Evolutionary conservation across 495 filamentous ascomycete species (phyloP).

Genomic region (Staphylotrichum tortipilum): DNA sequence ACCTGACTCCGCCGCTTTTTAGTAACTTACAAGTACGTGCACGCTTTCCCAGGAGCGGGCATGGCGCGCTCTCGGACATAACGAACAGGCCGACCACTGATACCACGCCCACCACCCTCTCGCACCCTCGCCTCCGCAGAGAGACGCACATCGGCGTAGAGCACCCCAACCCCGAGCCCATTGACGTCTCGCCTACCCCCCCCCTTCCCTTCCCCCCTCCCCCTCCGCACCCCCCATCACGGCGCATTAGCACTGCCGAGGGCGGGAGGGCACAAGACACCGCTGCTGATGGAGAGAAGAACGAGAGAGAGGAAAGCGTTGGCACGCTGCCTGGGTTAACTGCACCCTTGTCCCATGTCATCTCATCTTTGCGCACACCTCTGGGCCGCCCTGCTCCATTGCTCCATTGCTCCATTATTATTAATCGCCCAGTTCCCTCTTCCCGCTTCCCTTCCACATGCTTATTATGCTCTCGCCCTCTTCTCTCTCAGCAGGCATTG

Average conservation of each 20-base stretch:
- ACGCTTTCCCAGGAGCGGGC: too few species aligned
- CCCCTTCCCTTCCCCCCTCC: too few species aligned
- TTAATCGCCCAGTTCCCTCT: background rate
- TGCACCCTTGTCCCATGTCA: background rate
- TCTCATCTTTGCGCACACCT: background rate
- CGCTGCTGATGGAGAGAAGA: too few species aligned
- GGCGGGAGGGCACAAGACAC: background rate
- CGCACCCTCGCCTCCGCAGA: too few species aligned
- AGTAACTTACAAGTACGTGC: too few species aligned
- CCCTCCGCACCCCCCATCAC: conserved; percentile 3
- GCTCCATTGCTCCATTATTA: background rate
- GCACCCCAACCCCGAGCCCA: background rate
- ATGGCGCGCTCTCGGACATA: conserved; percentile 27
- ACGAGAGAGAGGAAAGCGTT: too few species aligned
- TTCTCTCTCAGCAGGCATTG: background rate
- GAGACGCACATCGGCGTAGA: background rate
- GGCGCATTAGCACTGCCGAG: conserved; percentile 3
- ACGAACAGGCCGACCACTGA: conserved; percentile 29
- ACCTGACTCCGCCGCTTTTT: conserved; percentile 6
- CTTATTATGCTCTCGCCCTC: background rate
- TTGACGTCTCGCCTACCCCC: too few species aligned
- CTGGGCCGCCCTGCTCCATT: background rate
- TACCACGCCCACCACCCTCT: conserved; percentile 7
- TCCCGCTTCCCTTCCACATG: background rate
- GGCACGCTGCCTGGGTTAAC: too few species aligned